Evolutionary conservation across 1,284 basidiomycete species (phyloP).

Genomic region (Cryptococcus sp.): DNA sequence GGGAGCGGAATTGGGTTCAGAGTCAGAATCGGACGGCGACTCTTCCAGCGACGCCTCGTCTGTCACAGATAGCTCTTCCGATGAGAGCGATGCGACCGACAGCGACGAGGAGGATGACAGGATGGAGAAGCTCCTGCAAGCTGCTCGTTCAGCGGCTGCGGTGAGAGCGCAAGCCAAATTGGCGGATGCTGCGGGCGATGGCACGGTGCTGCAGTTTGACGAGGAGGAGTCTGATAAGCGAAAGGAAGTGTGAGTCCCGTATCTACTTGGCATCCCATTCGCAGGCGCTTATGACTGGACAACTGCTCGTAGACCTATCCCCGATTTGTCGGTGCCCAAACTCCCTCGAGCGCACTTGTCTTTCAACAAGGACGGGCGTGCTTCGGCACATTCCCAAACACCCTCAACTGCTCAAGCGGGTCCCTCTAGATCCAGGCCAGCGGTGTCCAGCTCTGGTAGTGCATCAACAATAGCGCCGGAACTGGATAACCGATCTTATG

Average conservation of each 20-base stretch:
- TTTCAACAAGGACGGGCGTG: conserved; percentile 37
- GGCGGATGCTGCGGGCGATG: conserved; percentile 21
- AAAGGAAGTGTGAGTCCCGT: conserved; percentile 48
- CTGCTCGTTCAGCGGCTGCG: conserved; percentile 61
- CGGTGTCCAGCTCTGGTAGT: conserved; percentile 13
- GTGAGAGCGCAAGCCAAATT: conserved; percentile 4
- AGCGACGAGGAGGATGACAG: conserved; percentile 22
- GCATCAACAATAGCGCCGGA: conserved; percentile 21
- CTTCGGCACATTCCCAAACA: conserved; percentile 14
- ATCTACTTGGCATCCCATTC: not conserved
- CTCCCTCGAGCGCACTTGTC: conserved; percentile 64
- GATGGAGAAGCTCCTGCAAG: conserved; percentile 52
- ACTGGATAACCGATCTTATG: conserved; percentile 57
- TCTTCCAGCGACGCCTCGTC: conserved; percentile 1
- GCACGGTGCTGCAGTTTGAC: conserved; percentile 41
- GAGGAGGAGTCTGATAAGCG: conserved; percentile 48
- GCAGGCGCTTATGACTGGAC: too few relatives aligned
- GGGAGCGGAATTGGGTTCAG: conserved; percentile 12
- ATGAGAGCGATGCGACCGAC: conserved; percentile 6
- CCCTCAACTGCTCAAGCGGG: conserved; percentile 12
- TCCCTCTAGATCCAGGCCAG: conserved; percentile 8
- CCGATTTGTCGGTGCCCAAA: conserved; percentile 42
- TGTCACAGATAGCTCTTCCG: not conserved
- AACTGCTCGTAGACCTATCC: conserved; percentile 56
- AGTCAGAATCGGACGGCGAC: conserved; percentile 16